phyloP scores from a whole-genome alignment of 352 stramenopile genomes.

The Pythium brassicae region DNA sequence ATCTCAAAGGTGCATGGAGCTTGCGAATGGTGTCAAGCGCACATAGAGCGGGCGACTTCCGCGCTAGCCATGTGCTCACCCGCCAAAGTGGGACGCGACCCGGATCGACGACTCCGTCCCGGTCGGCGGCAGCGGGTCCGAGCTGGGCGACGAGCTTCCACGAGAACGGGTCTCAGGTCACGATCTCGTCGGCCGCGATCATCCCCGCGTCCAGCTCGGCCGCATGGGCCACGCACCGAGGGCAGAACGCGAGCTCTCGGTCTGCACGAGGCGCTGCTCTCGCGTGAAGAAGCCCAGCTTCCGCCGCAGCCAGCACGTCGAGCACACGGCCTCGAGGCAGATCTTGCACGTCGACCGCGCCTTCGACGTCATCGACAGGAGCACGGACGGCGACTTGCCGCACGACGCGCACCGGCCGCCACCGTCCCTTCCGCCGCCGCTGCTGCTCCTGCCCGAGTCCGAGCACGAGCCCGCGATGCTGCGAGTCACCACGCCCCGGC shows the following conservation, averaged over 20 bases:
- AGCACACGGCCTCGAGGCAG: constrained; percentile 31
- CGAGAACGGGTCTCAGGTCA: constrained; percentile 15
- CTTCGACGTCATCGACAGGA: constrained; percentile 13
- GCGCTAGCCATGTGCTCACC: no score
- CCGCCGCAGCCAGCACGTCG: constrained; percentile 24
- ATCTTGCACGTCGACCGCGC: constrained; percentile 27
- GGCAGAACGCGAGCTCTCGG: constrained; percentile 40
- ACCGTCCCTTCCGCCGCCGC: no score
- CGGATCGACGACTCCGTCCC: constrained; percentile 1
- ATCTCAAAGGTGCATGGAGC: no score
- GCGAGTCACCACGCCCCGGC: neutral
- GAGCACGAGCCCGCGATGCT: no score
- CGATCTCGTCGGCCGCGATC: constrained; percentile 27
- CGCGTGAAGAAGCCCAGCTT: constrained; percentile 35
- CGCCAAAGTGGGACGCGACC: no score
- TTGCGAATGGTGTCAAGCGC: no score
- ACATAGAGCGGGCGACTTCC: no score
- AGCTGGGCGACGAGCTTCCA: constrained; percentile 12
- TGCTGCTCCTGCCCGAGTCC: no score
- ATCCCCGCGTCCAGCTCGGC: constrained; percentile 24
- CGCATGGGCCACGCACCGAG: constrained; percentile 25
- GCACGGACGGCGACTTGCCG: constrained; percentile 23
- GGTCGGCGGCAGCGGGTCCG: constrained; percentile 8
- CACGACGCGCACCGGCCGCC: constrained; percentile 14
- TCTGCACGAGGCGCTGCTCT: constrained; percentile 26